Percentiles rank a stretch among this genome's conserved stretches.
phyloP scores from a whole-genome alignment of 495 filamentous ascomycete genomes.

The Margaritispora aquatica region DNA sequence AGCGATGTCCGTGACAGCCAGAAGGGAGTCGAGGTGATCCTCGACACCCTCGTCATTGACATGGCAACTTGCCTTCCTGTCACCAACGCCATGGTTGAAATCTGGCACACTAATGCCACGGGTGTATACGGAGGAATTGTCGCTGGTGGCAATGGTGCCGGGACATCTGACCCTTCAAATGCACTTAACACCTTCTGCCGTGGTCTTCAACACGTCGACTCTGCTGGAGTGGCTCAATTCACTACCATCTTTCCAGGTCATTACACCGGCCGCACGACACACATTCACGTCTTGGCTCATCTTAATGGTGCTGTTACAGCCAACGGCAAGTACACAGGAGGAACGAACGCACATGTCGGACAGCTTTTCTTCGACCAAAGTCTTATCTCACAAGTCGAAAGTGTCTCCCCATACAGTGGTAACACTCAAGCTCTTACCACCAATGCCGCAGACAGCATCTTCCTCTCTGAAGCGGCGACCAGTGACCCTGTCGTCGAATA shows the following conservation, averaged over 20 bases:
- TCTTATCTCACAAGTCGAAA: constrained; percentile 48
- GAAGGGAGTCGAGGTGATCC: constrained; percentile 39
- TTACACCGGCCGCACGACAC: constrained; percentile 48
- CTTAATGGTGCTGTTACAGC: constrained; percentile 32
- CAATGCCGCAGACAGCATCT: constrained; percentile 42
- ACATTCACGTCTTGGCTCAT: constrained; percentile 46
- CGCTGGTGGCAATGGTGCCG: constrained; percentile 26
- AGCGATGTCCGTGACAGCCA: constrained; percentile 39
- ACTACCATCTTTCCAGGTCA: constrained; percentile 52
- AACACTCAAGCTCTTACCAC: constrained; percentile 46
- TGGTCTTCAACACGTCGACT: constrained; percentile 42
- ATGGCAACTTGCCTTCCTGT: constrained; percentile 45
- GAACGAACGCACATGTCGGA: constrained; percentile 47
- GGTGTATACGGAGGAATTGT: constrained; percentile 43
- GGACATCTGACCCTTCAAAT: constrained; percentile 35
- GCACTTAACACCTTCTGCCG: constrained; percentile 41
- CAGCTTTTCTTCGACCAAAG: constrained; percentile 60
- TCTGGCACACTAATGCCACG: constrained; percentile 49
- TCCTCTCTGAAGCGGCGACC: constrained; percentile 37
- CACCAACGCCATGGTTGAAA: constrained; percentile 39
- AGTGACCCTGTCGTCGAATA: constrained; percentile 54
- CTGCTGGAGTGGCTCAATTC: constrained; percentile 46
- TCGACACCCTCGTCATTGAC: constrained; percentile 50
- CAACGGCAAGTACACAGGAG: constrained; percentile 45
- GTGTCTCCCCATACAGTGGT: constrained; percentile 45